Base-by-base conservation (phyloP, 768 basidiomycete species). In the Coprinopsis cinerea region DNA sequence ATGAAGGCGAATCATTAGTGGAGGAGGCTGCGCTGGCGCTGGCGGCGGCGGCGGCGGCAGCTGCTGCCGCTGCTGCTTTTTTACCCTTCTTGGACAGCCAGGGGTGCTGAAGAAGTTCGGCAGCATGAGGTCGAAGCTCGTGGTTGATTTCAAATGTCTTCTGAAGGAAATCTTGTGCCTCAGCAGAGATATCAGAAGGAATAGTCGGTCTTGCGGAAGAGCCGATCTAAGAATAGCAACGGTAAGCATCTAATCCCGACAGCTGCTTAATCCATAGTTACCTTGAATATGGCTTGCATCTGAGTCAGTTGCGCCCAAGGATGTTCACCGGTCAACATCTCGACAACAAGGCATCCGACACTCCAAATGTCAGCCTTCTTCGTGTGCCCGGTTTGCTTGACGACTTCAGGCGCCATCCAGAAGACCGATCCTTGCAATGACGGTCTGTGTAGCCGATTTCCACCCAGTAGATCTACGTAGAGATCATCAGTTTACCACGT, bases 381-480 rank as follows among this genome's bases (percentile, higher is more conserved):
- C 9, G 92, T 94, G 62, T 96, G 91, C 0, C 83, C 80, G 22
- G 85, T 92, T 70, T 99, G 96, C 61, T 94, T 94, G 52, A 98
- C 96, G 17, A 97, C 92, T 67, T 97, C 95, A 0, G 95, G 95
- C 0, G 95, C 95, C 95, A 98, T 97, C 95, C 95, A 98, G 68
- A 96, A 98, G 10, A 97, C 94, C 1, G 93, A 96, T 1, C 96
- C 96, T 65, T 98, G 96, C 4, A 98, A 70, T 1, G 96, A 98
- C 3, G 92, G 90, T 5, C 96, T 77, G 62, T 97, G 86, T 37
- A 83, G 77, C 20, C 86, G 82, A 49, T 86, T 82, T 10, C 83
- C 83, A 20, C 69, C 67, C 37, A 77, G 53, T 28, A 77, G 64
- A 60, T 72, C 73, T 76, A 52, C 15, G 10, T 44, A 36, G 41